Base-by-base conservation (phyloP, 2,329 filamentous ascomycete genomes). In the Hypoxylon sp. region DNA sequence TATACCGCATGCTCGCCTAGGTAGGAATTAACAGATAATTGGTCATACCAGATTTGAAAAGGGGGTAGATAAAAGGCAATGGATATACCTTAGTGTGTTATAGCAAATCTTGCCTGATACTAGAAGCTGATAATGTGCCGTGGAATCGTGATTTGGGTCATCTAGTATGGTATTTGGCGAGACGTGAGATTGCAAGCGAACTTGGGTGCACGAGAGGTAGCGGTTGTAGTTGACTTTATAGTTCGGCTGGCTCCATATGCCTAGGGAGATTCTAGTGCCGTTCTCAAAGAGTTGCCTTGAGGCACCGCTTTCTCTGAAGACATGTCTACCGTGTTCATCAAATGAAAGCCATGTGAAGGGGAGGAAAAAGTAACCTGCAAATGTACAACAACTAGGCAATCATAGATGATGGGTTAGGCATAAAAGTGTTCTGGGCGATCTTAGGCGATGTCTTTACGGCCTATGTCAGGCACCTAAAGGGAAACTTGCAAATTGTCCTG, bases 1-100 rank as follows among this genome's bases (percentile, higher is more conserved):
- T 59, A 59, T n/a, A n/a, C n/a, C n/a, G 61, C 49, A 60, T 48
- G 55, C 46, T 17, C 17, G n/a, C 52, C 17, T 56, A 56, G 52
- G 53, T 23, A 56, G 28, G 38, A 56, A 56, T 56, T 56, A 21
- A 58, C 32, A 36, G 28, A 36, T n/a, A 43, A 14, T 57, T 57
- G 43, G 60, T 55, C 50, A 60, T 57, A 57, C 2, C n/a, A n/a
- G 13, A 43, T 43, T 43, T 21, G 17, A 11, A 43, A 19, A 21
- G 9, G 9, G 36, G 36, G 36, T 17, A 7, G 36, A 17, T 41
- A 19, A 0, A 6, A 41, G 36, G 36, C 5, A 9, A n/a, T 19
- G 17, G 19, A 3, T 21, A n/a, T 41, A 41, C 14, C 7, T 43
- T 21, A 43, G 6, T 14, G 28, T 41, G 11, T n/a, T 5, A 38